These are phyloP conservation scores for Pseudoneurospora amorphoporcata DNA, from an alignment of 495 filamentous ascomycete species.

Conservation along the genomic window DNA sequence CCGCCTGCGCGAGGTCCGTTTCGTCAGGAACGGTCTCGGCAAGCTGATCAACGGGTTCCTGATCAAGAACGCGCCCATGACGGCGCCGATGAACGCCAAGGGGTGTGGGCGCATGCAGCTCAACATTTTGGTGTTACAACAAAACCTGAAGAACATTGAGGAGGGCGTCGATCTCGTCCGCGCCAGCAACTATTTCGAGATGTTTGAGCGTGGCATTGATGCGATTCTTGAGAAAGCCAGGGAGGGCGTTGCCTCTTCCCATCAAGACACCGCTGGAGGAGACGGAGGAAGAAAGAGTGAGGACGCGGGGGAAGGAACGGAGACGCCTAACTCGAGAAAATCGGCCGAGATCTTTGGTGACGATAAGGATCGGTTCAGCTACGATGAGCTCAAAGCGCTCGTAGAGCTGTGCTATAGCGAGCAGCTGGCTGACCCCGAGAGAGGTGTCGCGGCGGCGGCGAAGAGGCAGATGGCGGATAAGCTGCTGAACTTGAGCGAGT, in stretches of 20 bases:
- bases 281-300: conserved; percentile 20
- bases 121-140: conserved; percentile 87
- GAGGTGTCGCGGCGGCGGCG: conserved; percentile 62
- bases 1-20: conserved; percentile 50
- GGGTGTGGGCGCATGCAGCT: conserved; percentile 76
- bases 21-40: conserved; percentile 62
- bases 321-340: background rate
- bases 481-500: conserved; percentile 64
- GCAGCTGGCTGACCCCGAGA: conserved; percentile 55
- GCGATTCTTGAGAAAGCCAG: conserved; percentile 54
- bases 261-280: conserved; percentile 12
- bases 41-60: conserved; percentile 34
- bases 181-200: conserved; percentile 64
- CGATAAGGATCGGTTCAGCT: conserved; percentile 48
- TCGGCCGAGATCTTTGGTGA: conserved; percentile 15
- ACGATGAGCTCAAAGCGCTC: conserved; percentile 75
- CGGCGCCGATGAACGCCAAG: conserved; percentile 40
- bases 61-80: conserved; percentile 30
- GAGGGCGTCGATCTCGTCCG: conserved; percentile 56
- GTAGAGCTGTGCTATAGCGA: conserved; percentile 84
- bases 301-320: conserved; percentile 2
- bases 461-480: conserved; percentile 68
- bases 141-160: conserved; percentile 89
- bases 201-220: conserved; percentile 71
- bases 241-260: conserved; percentile 30